Evolutionary conservation across 1,139 yeast species (phyloP).

Genomic region (Yamadazyma dendronema): DNA sequence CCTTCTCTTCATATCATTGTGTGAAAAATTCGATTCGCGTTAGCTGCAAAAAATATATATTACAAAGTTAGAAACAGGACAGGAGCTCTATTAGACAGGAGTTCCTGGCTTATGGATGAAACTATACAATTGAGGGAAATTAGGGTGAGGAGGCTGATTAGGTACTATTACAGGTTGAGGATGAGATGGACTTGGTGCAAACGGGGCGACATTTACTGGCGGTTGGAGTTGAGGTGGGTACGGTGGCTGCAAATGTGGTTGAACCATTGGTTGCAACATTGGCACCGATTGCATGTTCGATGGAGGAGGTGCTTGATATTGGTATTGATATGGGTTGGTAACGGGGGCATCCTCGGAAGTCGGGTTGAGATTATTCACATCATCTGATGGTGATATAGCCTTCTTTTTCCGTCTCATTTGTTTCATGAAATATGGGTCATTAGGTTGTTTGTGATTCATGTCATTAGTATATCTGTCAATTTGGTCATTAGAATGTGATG

Average conservation of each 20-base stretch:
- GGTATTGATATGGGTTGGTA: not conserved
- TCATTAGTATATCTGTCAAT: constrained; percentile 25
- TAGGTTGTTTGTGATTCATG: constrained; percentile 16
- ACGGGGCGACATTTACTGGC: no score
- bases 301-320: not conserved
- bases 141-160: not conserved
- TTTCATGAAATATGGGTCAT: constrained; percentile 22
- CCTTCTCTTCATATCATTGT: constrained; percentile 10
- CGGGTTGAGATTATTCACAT: no score
- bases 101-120: constrained; percentile 8
- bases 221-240: not conserved
- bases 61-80: no score
- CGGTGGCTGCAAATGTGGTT: not conserved
- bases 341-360: no score
- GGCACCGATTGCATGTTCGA: not conserved
- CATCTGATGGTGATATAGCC: not conserved
- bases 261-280: not conserved
- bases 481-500: constrained; percentile 21
- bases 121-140: constrained; percentile 7
- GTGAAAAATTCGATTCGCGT: constrained; percentile 3
- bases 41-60: constrained; percentile 1
- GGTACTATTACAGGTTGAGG: not conserved
- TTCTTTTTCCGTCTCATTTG: constrained; percentile 13
- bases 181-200: no score
- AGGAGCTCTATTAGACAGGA: constrained; percentile 7